Evolutionary conservation across 2,329 filamentous ascomycete species (phyloP), one percentile per base, ranked within the genome.

Genomic region (Mariannaea sp.): DNA sequence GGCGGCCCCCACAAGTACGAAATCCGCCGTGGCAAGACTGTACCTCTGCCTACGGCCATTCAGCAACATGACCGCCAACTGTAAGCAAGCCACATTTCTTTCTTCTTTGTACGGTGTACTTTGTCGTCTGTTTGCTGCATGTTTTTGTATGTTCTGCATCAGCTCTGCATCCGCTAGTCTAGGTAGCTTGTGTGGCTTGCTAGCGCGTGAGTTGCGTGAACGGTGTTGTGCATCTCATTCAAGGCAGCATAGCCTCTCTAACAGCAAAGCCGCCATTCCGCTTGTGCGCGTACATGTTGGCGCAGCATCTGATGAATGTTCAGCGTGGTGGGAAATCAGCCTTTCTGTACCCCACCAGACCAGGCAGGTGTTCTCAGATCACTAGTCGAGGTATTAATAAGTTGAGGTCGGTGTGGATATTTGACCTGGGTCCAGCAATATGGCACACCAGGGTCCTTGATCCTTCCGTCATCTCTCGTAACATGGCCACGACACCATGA

Each of bases 1-100:
- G 61, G 65, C 60, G 60, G 56, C 26, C 64, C 68, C 26, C 58
- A 60, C 55, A 62, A 58, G 26, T 71, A 66, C 61, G 68, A 70
- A 47, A 62, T 71, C 38, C 65, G 67, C 33, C 55, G 64, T 44
- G 70, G 69, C 41, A 72, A 68, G 54, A 64, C 69, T 14, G 70
- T 72, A 44, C 68, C 65, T 32, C 65, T 60, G 35, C 58, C 58
- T 19, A 44, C 47, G 22, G 53, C 58, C 12, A 57, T 53, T 32
- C 58, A 48, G 30, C 39, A 53, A 49, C 49, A 32, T 6, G 7
- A 53, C 47, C 49, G 49, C 43, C 56, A 66, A 61, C 55, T 70
- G 68, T 71, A 64, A 70, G 68, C 69, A 24, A 41, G 57, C 48
- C 52, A 55, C 42, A 29, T 43, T 19, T 48, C 35, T 19, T 22